A percentile compares a stretch with the other conserved stretches of the same genome.
phyloP scores from a whole-genome alignment of 208 protist species.

The Leptomonas seymouri region DNA sequence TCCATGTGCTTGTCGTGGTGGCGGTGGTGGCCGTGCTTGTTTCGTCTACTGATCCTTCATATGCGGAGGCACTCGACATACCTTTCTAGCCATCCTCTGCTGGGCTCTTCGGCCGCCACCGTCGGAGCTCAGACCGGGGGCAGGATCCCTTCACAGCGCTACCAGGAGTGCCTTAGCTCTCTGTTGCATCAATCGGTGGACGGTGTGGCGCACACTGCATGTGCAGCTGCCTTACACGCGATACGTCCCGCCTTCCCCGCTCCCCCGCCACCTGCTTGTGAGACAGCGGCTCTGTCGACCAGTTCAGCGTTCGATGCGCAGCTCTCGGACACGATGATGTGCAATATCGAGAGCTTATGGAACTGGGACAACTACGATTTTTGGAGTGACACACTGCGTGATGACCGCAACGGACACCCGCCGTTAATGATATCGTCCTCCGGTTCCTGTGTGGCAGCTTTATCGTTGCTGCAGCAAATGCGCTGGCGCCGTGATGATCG shows the following conservation, averaged over 20 bases:
- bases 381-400: background rate
- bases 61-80: background rate
- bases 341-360: background rate
- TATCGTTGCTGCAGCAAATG: background rate
- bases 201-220: background rate
- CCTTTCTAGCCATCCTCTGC: background rate
- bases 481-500: background rate
- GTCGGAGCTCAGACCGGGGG: background rate
- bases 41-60: background rate
- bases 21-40: background rate
- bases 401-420: background rate
- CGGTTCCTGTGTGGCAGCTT: background rate
- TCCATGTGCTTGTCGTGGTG: background rate
- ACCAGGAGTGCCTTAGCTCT: background rate
- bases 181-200: background rate
- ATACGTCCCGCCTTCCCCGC: background rate
- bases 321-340: constrained; percentile 5
- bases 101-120: background rate
- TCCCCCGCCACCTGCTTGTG: background rate
- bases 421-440: background rate
- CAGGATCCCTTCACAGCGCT: background rate
- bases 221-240: background rate
- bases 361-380: background rate
- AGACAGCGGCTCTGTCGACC: background rate
- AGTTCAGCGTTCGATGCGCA: background rate